Percentiles rank a stretch among this genome's conserved stretches.
These are phyloP conservation scores for Lenwebbia sp. DNA, from an alignment of 345 rosid genomes.

Conservation along the genomic window DNA sequence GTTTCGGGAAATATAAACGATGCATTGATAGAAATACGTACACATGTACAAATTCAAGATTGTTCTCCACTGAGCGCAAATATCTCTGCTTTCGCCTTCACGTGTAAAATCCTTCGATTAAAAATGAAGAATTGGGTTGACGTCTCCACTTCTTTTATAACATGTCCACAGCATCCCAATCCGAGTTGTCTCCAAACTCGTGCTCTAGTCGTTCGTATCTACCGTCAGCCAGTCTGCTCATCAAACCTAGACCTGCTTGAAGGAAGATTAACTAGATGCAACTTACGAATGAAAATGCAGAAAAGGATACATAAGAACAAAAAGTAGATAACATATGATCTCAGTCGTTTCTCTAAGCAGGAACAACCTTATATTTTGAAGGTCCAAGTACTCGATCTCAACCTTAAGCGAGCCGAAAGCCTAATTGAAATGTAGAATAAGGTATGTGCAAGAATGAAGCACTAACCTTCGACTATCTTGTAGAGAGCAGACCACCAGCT, in stretches of 20 bases:
- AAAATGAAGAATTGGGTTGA: background rate
- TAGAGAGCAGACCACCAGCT: slow-evolving; percentile 92
- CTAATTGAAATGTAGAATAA: background rate
- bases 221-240: slow-evolving; percentile 52
- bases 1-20: background rate
- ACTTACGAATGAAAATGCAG: background rate
- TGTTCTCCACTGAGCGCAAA: background rate
- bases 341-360: background rate
- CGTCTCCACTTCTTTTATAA: slow-evolving; percentile 2
- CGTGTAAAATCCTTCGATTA: background rate
- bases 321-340: background rate
- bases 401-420: background rate
- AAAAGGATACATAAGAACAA: background rate
- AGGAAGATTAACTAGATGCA: background rate
- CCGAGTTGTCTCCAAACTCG: slow-evolving; percentile 30
- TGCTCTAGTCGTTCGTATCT: slow-evolving; percentile 34
- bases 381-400: background rate
- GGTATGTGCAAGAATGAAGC: background rate
- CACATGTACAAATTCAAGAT: background rate
- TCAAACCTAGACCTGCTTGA: slow-evolving; percentile 57
- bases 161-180: slow-evolving; percentile 45
- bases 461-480: slow-evolving; percentile 77
- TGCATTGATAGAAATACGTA: background rate
- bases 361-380: background rate
- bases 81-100: background rate